These are phyloP conservation scores for Penicillium longicatenatum DNA, from an alignment of 495 filamentous ascomycete species.

Conservation along the genomic window DNA sequence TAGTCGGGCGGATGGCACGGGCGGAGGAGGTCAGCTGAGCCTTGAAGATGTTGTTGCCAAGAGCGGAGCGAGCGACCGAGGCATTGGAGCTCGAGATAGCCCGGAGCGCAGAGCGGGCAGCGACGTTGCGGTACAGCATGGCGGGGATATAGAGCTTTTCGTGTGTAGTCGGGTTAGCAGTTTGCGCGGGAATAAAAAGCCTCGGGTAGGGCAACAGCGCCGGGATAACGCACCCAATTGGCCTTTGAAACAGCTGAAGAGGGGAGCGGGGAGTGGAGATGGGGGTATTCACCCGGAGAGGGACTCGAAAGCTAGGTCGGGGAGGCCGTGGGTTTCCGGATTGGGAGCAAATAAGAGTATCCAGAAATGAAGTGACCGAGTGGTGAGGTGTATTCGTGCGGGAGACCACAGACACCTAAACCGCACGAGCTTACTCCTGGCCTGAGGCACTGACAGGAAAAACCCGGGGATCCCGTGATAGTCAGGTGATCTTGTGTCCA, in stretches of 20 bases:
- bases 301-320: constrained; percentile 37
- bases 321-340: constrained; percentile 35
- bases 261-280: constrained; percentile 36
- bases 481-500: constrained; percentile 11
- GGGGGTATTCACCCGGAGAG: constrained; percentile 37
- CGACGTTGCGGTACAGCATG: constrained; percentile 52
- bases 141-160: constrained; percentile 38
- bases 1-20: constrained; percentile 38
- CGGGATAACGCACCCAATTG: constrained; percentile 42
- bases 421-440: constrained; percentile 22
- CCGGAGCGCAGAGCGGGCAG: constrained; percentile 50
- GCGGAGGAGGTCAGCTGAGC: constrained; percentile 49
- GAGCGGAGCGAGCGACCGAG: constrained; percentile 44
- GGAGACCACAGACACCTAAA: constrained; percentile 33
- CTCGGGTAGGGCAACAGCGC: constrained; percentile 30
- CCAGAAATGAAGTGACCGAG: constrained; percentile 42
- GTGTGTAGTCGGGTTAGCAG: constrained; percentile 40
- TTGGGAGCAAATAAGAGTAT: constrained; percentile 38
- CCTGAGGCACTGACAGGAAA: constrained; percentile 29
- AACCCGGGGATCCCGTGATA: constrained; percentile 15
- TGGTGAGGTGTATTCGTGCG: constrained; percentile 44
- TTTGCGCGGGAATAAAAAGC: constrained; percentile 32
- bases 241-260: constrained; percentile 24
- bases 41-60: constrained; percentile 47
- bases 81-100: constrained; percentile 51